Conservation (phyloP, 2,329 filamentous ascomycete genomes). For the Aurifilum marmelostoma region DNA sequence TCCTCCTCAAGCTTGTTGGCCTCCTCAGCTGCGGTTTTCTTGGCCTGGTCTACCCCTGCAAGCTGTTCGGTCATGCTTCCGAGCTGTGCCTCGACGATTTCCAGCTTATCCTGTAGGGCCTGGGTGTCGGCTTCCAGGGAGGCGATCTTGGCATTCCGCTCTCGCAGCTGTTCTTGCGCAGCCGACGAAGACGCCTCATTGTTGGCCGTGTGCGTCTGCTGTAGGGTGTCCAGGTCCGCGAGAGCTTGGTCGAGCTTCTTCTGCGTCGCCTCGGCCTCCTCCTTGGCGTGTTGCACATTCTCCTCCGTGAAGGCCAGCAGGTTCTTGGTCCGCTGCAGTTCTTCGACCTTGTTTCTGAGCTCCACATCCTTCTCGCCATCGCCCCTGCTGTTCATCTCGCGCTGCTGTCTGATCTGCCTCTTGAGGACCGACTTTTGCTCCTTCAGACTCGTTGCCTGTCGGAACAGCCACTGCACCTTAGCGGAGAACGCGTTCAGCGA, state of each 20-base stretch:
- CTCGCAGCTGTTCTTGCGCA: conserved; percentile 45
- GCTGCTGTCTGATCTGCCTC: conserved; percentile 92
- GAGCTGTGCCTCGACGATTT: conserved; percentile 37
- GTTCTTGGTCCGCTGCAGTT: conserved; percentile 49
- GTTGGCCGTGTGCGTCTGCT: conserved; percentile 37
- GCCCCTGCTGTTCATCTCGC: conserved; percentile 86
- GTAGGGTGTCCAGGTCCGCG: conserved; percentile 49
- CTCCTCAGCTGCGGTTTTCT: conserved; percentile 35
- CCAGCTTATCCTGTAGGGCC: conserved; percentile 44
- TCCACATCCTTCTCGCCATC: conserved; percentile 72
- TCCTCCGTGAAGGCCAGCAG: conserved; percentile 40
- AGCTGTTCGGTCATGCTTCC: conserved; percentile 30
- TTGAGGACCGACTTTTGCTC: conserved; percentile 90
- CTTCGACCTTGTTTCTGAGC: conserved; percentile 59
- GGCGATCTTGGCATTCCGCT: conserved; percentile 48
- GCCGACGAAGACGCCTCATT: conserved; percentile 39
- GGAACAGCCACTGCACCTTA: conserved; percentile 79
- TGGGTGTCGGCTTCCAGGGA: conserved; percentile 48
- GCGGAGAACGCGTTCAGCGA: conserved; percentile 75
- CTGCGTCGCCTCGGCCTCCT: conserved; percentile 44
- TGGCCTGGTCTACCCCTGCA: conserved; percentile 34
- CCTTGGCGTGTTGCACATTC: conserved; percentile 24
- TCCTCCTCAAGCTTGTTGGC: conserved; percentile 47
- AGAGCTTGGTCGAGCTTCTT: conserved; percentile 53
- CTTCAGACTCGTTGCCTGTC: conserved; percentile 74